These are phyloP conservation scores for Blastobotrys serpentis DNA, from an alignment of 1,139 yeast genomes.

Conservation along the genomic window DNA sequence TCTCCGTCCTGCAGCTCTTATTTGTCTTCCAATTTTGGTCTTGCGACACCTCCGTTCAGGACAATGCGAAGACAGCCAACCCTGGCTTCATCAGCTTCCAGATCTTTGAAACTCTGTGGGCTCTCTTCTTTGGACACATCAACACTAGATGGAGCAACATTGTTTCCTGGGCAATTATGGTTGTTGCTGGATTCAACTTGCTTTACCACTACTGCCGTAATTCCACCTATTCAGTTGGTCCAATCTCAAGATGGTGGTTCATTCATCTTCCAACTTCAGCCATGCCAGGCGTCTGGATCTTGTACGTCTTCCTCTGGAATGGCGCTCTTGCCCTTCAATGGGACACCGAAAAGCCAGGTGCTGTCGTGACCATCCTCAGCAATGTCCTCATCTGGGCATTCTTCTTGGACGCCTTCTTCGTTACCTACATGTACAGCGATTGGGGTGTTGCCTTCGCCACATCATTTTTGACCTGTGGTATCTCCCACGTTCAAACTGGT, in stretches of 20 bases:
- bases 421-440: conserved; percentile 61
- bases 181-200: conserved; percentile 9
- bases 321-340: conserved; percentile 70
- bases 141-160: not conserved
- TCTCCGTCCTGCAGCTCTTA: conserved; percentile 16
- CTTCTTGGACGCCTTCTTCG: conserved; percentile 59
- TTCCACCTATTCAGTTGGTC: conserved; percentile 42
- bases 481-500: conserved; percentile 11
- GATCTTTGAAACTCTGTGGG: conserved; percentile 16
- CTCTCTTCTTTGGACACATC: conserved; percentile 12
- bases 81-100: conserved; percentile 16
- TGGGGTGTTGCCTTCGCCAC: conserved; percentile 67
- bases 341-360: conserved; percentile 43
- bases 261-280: conserved; percentile 67
- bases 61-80: conserved; percentile 13
- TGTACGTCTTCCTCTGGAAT: conserved; percentile 76
- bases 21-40: conserved; percentile 17
- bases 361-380: conserved; percentile 66
- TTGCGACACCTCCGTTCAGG: conserved; percentile 13
- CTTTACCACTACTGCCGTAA: conserved; percentile 3
- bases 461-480: conserved; percentile 33
- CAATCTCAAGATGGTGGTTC: conserved; percentile 52
- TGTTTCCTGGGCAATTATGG: conserved; percentile 12
- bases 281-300: conserved; percentile 70
- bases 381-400: conserved; percentile 78